Base-by-base conservation (phyloP, 2,329 filamentous ascomycete species). In the Bipolaris victoriae region DNA sequence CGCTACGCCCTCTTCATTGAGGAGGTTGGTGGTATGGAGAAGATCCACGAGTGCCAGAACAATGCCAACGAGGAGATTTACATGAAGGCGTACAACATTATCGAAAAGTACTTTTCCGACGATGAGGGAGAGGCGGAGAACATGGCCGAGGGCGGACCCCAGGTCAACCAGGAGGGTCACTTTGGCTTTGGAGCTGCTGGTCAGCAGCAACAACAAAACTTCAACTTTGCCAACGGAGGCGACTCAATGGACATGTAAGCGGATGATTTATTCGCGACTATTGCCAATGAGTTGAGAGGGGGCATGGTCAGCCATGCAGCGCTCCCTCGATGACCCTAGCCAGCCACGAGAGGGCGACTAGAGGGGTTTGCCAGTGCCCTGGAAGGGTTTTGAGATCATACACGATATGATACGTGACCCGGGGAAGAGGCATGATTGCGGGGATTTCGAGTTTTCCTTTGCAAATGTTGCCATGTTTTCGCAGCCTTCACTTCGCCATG, bases 31-130 rank as follows among this genome's bases (percentile, higher is more conserved):
- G 95, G 95, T 66, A 99, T 99, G 95, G 95, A 98, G 84, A 98
- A 98, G 89, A 98, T 99, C 69, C 95, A 99, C 81, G 94, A 98
- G 71, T 98, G 95, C 86, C 95, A 99, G 84, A 97, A 96, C 83
- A 99, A 99, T 73, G 94, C 94, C 83, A 99, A 99, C 81, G 95
- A 99, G 82, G 95, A 99, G 81, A 99, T 99, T 70, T 99, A 99
- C 85, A 98, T 99, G 94, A 99, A 99, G 88, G 95, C 95, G 0
- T 99, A 98, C 86, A 98, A 96, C 86, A 99, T 99, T 80, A 99
- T 99, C 68, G 95, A 99, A 85, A 97, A 97, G 84, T 99, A 99
- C 86, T 99, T 99, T 83, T 97, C 93, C 0, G 95, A 99, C 73
- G 95, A 99, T 68, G 95, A 98, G 54, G 95, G 96, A 75, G 86